These are phyloP conservation scores for Casuarina equisetifolia DNA, from an alignment of 306 rosid species.

Conservation along the genomic window DNA sequence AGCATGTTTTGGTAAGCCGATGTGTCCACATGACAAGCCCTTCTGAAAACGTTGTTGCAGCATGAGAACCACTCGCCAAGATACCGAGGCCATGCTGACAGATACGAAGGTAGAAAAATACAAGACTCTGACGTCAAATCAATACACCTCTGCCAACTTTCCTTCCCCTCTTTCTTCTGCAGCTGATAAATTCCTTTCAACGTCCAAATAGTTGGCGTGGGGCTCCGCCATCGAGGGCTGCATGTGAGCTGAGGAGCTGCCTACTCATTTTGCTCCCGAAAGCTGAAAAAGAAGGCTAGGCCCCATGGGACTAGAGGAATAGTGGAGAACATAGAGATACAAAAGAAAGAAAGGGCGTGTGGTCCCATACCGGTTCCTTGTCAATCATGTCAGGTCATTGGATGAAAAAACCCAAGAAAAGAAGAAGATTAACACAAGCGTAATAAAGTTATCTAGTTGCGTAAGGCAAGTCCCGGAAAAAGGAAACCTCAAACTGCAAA, in stretches of 20 bases:
- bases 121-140: background rate
- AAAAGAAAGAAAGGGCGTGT: background rate
- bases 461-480: background rate
- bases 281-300: slow-evolving; percentile 2
- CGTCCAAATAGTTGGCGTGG: slow-evolving; percentile 5
- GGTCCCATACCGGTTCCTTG: background rate
- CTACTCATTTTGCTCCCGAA: background rate
- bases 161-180: background rate
- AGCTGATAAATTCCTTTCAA: too few species aligned
- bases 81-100: background rate
- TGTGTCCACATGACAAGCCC: background rate
- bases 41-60: background rate
- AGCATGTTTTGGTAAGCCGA: background rate
- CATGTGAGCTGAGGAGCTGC: slow-evolving; percentile 35
- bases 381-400: background rate
- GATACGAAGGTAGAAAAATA: background rate
- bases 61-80: background rate
- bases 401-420: background rate
- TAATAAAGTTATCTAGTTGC: background rate
- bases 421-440: too few species aligned
- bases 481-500: background rate
- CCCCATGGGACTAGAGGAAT: slow-evolving; percentile 28
- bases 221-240: slow-evolving; percentile 14
- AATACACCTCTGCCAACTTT: background rate
- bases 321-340: slow-evolving; percentile 4